These are phyloP conservation scores for Suillus americanus DNA, from an alignment of 768 basidiomycete species.

Conservation along the genomic window DNA sequence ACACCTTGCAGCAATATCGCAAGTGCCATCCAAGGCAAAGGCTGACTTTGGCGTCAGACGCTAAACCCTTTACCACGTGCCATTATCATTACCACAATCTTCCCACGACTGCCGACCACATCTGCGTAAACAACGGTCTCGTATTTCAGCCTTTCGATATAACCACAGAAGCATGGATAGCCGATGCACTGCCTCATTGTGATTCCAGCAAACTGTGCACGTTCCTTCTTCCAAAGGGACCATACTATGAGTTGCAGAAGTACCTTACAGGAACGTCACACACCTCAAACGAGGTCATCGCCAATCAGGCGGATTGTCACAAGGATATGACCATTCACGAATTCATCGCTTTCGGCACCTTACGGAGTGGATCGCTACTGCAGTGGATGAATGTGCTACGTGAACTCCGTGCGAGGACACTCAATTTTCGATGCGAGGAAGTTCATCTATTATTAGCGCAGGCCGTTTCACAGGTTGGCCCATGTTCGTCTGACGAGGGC, in stretches of 20 bases:
- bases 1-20: constrained; percentile 13
- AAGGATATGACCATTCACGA: constrained; percentile 44
- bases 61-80: constrained; percentile 19
- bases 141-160: constrained; percentile 33
- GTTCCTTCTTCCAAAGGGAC: constrained; percentile 28
- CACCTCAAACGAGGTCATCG: constrained; percentile 43
- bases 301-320: constrained; percentile 42
- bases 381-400: constrained; percentile 54
- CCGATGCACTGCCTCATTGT: constrained; percentile 9
- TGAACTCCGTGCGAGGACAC: constrained; percentile 37
- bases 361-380: constrained; percentile 44
- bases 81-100: constrained; percentile 18
- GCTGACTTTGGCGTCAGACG: constrained; percentile 21
- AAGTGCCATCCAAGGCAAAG: constrained; percentile 18
- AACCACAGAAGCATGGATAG: constrained; percentile 13
- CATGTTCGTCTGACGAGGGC: constrained; percentile 11
- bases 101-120: constrained; percentile 11
- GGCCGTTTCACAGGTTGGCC: constrained; percentile 44
- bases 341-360: constrained; percentile 41
- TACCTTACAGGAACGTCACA: constrained; percentile 36
- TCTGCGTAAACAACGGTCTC: constrained; percentile 37
- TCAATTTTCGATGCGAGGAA: constrained; percentile 40
- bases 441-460: constrained; percentile 46
- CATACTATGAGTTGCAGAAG: constrained; percentile 37
- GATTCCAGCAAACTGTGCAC: constrained; percentile 26